A percentile compares a stretch with the other conserved stretches of the same genome.
Conservation (phyloP, 106 monocot species). For the Alisma plantagoaquatica region DNA sequence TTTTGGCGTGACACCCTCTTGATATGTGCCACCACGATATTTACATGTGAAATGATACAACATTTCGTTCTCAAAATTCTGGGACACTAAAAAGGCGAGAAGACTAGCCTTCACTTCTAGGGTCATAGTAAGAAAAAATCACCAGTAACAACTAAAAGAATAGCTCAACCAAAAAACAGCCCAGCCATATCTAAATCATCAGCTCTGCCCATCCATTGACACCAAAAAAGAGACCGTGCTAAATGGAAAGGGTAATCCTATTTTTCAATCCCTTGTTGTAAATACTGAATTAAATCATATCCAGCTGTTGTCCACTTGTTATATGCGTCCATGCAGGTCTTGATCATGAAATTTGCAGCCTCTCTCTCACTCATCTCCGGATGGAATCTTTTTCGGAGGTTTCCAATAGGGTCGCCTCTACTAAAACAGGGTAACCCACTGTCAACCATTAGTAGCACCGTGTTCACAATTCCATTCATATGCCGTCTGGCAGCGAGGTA, state of each 20-base stretch:
- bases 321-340: slow-evolving; percentile 87
- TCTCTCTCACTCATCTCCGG: slow-evolving; percentile 97
- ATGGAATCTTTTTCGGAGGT: slow-evolving; percentile 87
- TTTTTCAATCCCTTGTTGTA: slow-evolving; percentile 96
- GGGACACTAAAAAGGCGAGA: too few relatives aligned
- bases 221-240: too few relatives aligned
- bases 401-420: slow-evolving; percentile 87
- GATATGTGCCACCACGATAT: too few relatives aligned
- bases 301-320: slow-evolving; percentile 99
- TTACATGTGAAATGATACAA: too few relatives aligned
- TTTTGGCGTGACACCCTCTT: too few relatives aligned
- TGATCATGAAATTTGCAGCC: slow-evolving; percentile 94
- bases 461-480: slow-evolving; percentile 82
- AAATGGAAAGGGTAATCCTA: slow-evolving; percentile 11
- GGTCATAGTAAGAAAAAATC: too few relatives aligned
- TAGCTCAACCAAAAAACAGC: too few relatives aligned
- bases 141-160: too few relatives aligned
- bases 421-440: slow-evolving; percentile 97
- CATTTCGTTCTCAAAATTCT: too few relatives aligned
- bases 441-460: slow-evolving; percentile 85
- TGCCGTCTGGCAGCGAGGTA: slow-evolving; percentile 84
- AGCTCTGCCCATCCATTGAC: too few relatives aligned
- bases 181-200: too few relatives aligned
- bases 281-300: slow-evolving; percentile 94
- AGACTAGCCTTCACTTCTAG: too few relatives aligned